Percentiles rank a stretch among this genome's conserved stretches.
Evolutionary conservation across 352 stramenopile species (phyloP).

Genomic region (Phytophthora ohioensis): DNA sequence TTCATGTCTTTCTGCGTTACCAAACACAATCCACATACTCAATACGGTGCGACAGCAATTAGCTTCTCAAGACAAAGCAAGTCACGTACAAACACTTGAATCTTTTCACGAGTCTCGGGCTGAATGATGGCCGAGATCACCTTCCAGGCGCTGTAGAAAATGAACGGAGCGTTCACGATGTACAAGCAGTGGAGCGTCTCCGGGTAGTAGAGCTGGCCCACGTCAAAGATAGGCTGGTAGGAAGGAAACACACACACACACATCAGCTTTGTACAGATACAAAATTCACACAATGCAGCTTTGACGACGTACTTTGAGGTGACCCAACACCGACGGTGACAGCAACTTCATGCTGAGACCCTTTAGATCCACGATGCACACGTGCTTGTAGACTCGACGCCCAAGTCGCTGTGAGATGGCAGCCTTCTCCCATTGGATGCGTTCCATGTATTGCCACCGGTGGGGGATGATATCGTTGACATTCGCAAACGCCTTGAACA

Average conservation of each 20-base stretch:
- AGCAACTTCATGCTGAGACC: slow-evolving; percentile 77
- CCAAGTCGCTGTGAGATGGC: slow-evolving; percentile 72
- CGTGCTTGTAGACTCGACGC: slow-evolving; percentile 83
- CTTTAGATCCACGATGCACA: slow-evolving; percentile 84
- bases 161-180: slow-evolving; percentile 81
- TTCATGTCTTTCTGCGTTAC: slow-evolving; percentile 58
- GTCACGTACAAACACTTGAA: slow-evolving; percentile 76
- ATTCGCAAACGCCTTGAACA: slow-evolving; percentile 66
- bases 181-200: slow-evolving; percentile 85
- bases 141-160: slow-evolving; percentile 89
- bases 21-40: not conserved
- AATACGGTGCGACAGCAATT: slow-evolving; percentile 2
- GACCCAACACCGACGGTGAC: slow-evolving; percentile 58
- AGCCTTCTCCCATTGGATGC: slow-evolving; percentile 79
- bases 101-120: slow-evolving; percentile 83
- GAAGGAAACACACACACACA: slow-evolving; percentile 9
- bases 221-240: slow-evolving; percentile 75
- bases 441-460: slow-evolving; percentile 82
- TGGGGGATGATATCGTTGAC: slow-evolving; percentile 70
- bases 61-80: slow-evolving; percentile 1
- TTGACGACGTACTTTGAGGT: slow-evolving; percentile 61
- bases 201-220: slow-evolving; percentile 82
- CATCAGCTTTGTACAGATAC: not conserved
- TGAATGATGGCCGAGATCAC: slow-evolving; percentile 78
- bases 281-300: not conserved